These are phyloP conservation scores for Epichloe bromicola DNA, from an alignment of 2,329 filamentous ascomycete species.

Conservation along the genomic window DNA sequence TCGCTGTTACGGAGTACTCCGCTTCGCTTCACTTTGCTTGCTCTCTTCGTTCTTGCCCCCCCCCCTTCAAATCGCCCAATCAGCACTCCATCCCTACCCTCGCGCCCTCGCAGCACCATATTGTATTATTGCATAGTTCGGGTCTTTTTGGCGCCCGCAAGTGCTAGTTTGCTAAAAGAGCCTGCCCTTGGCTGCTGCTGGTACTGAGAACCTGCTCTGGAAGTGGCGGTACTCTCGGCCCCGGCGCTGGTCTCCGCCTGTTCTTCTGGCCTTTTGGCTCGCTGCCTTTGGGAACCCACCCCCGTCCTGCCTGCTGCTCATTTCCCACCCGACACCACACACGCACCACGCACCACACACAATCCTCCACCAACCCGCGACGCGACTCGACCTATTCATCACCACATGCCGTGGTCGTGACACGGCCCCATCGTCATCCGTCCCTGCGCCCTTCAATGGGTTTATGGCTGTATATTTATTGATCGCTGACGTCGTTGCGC, in stretches of 20 bases:
- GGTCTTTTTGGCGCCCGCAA: background rate
- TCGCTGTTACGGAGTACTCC: background rate
- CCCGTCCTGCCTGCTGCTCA: conserved; percentile 9
- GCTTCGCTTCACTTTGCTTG: background rate
- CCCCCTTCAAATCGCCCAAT: conserved; percentile 1
- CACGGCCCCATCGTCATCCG: conserved; percentile 33
- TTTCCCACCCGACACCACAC: conserved; percentile 19
- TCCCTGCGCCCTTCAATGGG: conserved; percentile 26
- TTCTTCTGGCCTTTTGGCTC: background rate
- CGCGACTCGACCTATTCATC: conserved; percentile 27
- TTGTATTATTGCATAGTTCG: background rate
- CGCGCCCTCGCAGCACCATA: background rate
- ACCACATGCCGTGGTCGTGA: conserved; percentile 28
- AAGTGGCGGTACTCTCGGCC: background rate
- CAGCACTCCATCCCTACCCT: conserved; percentile 1
- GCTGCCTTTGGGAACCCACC: background rate
- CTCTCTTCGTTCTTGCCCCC: background rate
- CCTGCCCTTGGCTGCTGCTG: background rate
- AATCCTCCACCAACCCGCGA: conserved; percentile 29
- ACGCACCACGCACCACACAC: conserved; percentile 12
- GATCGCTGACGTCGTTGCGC: conserved; percentile 32
- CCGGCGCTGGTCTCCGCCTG: conserved; percentile 2
- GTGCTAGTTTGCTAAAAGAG: background rate
- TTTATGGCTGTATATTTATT: conserved; percentile 24
- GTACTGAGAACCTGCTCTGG: background rate